Base-by-base conservation (phyloP, 2,329 filamentous ascomycete genomes). In the Davidsoniella virescens region DNA sequence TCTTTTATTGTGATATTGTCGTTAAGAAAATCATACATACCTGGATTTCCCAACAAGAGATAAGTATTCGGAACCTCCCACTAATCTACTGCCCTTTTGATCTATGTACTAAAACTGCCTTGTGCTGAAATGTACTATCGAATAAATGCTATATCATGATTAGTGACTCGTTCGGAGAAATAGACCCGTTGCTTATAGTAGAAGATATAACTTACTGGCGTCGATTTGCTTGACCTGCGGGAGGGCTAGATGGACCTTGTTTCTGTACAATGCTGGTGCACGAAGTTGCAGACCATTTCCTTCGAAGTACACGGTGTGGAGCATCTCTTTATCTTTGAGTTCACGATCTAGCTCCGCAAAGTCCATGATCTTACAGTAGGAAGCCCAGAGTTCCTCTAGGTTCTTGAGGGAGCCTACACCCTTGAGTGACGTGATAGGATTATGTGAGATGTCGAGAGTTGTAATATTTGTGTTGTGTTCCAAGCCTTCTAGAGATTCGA, bases 271-370 rank as follows among this genome's bases (percentile, higher is more conserved):
- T 1, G 85, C 84, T n/a, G 84, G 84, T 4, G 76, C 78, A 50
- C 73, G 75, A 54, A 79, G 71, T 67, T 98, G 92, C 58, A 98
- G 64, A 23, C 88, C 90, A 59, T 94, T 95, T 1, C 87, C 88
- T 62, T 98, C 92, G 56, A 98, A 93, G 63, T 98, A 98, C 9
- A 98, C 90, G 1, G 92, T 95, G 54, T 81, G 78, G 57, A 96
- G 66, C 37, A 80, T 69, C 61, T 84, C 70, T 69, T 94, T 95
- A 60, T 92, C 83, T 48, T 67, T 73, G 55, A 98, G 66, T 58
- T 84, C 76, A 51, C 73, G 75, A 66, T 95, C 84, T 2, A 96
- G 75, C 60, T 96, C 88, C 41, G 72, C 70, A 59, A 96, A 94
- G 61, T 85, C 85, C 17, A 67, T 68, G 23, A 98, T 64, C 58